Conservation (phyloP, 2,329 filamentous ascomycete species). For the Diaporthe ampelina region DNA sequence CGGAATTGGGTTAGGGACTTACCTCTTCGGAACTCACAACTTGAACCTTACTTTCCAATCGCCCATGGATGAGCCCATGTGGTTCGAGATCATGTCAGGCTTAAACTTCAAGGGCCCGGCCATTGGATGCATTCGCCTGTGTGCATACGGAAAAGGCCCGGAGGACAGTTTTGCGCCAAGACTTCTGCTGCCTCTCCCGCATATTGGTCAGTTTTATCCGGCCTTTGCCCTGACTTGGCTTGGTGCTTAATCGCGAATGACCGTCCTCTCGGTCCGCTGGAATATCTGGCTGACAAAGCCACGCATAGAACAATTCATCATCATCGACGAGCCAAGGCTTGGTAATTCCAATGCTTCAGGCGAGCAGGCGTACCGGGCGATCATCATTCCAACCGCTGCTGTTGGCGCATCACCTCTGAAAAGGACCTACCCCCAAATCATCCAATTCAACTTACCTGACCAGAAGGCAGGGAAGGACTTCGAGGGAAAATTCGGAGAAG, state of each 20-base stretch:
- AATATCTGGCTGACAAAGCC: neutral
- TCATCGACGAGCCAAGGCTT: neutral
- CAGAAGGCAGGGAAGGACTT: neutral
- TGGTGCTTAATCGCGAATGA: too few species aligned
- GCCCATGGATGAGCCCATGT: neutral
- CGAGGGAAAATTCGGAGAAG: neutral
- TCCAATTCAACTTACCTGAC: neutral
- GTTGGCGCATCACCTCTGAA: constrained; percentile 7
- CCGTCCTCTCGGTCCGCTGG: too few species aligned
- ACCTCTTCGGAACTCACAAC: neutral
- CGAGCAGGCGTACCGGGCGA: neutral
- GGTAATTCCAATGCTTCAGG: fast-evolving
- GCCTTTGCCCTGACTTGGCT: neutral
- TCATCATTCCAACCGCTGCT: neutral
- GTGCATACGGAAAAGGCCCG: neutral
- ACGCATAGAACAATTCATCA: neutral
- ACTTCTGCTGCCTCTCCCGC: neutral
- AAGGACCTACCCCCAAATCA: neutral
- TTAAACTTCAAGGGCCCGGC: fast-evolving
- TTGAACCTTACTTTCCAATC: neutral
- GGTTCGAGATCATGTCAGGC: neutral
- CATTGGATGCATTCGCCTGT: neutral
- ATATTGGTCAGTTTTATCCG: neutral
- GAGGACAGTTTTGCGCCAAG: neutral
- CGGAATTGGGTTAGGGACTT: neutral